Evolutionary conservation across 2,329 filamentous ascomycete species (phyloP).

Genomic region (Arthroderma sp.): DNA sequence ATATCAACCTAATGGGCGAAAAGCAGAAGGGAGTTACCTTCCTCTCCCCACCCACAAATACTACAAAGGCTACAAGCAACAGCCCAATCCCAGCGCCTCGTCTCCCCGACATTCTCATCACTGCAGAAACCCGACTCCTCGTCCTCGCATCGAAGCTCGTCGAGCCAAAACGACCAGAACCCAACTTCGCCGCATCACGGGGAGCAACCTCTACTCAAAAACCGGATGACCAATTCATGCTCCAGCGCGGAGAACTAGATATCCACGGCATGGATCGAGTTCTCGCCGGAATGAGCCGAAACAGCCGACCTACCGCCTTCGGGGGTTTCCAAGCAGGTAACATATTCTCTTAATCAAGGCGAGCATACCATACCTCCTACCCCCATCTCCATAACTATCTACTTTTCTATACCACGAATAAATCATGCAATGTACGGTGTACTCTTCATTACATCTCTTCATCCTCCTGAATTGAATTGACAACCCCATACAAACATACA

Average conservation of each 20-base stretch:
- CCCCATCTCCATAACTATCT: too few relatives aligned
- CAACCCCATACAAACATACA: background rate
- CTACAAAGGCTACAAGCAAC: constrained; percentile 14
- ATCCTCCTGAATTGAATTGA: background rate
- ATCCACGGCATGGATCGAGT: constrained; percentile 36
- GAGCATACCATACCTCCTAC: background rate
- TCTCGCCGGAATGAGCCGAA: constrained; percentile 29
- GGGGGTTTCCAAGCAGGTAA: constrained; percentile 14
- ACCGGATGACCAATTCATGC: constrained; percentile 25
- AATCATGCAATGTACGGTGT: background rate
- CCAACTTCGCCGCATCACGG: constrained; percentile 6
- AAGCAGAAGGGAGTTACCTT: constrained; percentile 26
- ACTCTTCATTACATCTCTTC: background rate
- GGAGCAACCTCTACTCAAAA: constrained; percentile 4
- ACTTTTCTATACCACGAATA: background rate
- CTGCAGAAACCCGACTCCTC: constrained; percentile 28
- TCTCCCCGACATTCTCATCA: constrained; percentile 24
- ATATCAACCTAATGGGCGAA: constrained; percentile 29
- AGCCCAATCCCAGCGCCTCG: constrained; percentile 3
- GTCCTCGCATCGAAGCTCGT: constrained; percentile 22
- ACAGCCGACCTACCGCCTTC: constrained; percentile 17
- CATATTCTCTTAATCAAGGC: background rate
- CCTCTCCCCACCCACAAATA: constrained; percentile 18
- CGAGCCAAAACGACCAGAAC: constrained; percentile 11
- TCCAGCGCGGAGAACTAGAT: constrained; percentile 32